Evolutionary conservation across 2,329 filamentous ascomycete genomes (phyloP).

Genomic region (Leptographium lundbergii): DNA sequence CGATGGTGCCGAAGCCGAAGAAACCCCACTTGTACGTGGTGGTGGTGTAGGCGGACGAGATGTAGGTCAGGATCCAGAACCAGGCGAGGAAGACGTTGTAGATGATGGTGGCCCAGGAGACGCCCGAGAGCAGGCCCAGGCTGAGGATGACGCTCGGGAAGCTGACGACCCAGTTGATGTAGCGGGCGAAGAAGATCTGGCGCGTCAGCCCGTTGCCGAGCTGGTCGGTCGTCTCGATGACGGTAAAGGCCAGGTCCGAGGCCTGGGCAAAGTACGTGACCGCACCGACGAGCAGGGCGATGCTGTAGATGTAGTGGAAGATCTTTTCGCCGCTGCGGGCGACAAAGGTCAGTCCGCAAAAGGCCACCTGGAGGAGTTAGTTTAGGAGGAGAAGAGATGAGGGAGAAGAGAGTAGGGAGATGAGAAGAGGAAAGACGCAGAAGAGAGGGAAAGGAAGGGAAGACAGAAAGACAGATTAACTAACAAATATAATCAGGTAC

Average conservation of each 20-base stretch:
- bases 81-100: conserved; percentile 36
- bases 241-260: conserved; percentile 33
- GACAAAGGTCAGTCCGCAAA: conserved; percentile 27
- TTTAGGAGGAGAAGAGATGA: neutral
- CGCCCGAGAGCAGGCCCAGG: conserved; percentile 34
- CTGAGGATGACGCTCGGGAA: conserved; percentile 33
- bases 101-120: conserved; percentile 43
- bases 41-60: conserved; percentile 32
- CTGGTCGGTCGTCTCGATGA: conserved; percentile 22
- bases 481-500: conserved; percentile 32
- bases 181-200: conserved; percentile 44
- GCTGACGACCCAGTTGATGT: conserved; percentile 40
- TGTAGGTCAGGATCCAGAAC: conserved; percentile 39
- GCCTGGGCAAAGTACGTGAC: conserved; percentile 40
- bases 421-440: too few species aligned
- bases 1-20: conserved; percentile 37
- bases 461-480: conserved; percentile 8
- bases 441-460: neutral
- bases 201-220: conserved; percentile 19
- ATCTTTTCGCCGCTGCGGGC: conserved; percentile 35
- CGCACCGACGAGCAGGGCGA: conserved; percentile 34
- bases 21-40: conserved; percentile 46
- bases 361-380: conserved; percentile 23
- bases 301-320: conserved; percentile 43
- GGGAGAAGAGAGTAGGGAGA: too few species aligned